phyloP scores from a whole-genome alignment of 768 basidiomycete genomes.

The Mycena olivaceomarginata region DNA sequence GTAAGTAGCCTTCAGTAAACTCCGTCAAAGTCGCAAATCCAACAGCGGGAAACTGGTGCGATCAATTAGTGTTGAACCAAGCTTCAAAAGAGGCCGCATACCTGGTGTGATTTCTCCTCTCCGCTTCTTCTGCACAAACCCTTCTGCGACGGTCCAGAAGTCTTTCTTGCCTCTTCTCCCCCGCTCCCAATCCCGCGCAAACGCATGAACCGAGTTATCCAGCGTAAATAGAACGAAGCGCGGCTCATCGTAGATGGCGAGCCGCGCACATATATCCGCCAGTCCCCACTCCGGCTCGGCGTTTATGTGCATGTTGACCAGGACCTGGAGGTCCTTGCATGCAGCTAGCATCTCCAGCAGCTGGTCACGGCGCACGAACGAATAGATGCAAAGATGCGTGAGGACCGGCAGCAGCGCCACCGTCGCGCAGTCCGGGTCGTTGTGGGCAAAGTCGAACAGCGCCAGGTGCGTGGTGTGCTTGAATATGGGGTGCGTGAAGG shows the following conservation, averaged over 20 bases:
- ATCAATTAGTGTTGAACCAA: neutral
- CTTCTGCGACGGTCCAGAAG: conserved; percentile 34
- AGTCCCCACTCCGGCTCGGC: conserved; percentile 39
- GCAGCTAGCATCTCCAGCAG: conserved; percentile 19
- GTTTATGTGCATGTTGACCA: conserved; percentile 34
- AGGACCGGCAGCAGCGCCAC: conserved; percentile 29
- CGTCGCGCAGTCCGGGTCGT: conserved; percentile 9
- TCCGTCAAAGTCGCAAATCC: conserved; percentile 31
- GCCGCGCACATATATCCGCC: conserved; percentile 32
- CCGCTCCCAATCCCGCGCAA: conserved; percentile 28
- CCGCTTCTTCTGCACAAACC: conserved; percentile 32
- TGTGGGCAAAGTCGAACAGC: conserved; percentile 29
- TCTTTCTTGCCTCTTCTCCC: conserved; percentile 29
- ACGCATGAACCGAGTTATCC: conserved; percentile 17
- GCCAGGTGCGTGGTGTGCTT: conserved; percentile 36
- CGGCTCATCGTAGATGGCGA: conserved; percentile 29
- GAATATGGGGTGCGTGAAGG: conserved; percentile 29
- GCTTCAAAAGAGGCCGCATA: neutral
- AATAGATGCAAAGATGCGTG: conserved; percentile 37
- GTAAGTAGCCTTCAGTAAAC: conserved; percentile 1
- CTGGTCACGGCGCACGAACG: conserved; percentile 24
- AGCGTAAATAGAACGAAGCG: conserved; percentile 34
- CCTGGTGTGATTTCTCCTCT: conserved; percentile 28
- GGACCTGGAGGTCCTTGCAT: conserved; percentile 21
- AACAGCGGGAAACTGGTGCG: conserved; percentile 11